These are phyloP conservation scores for Eucalyptus erythrocorys DNA, from an alignment of 345 rosid genomes.

Conservation along the genomic window DNA sequence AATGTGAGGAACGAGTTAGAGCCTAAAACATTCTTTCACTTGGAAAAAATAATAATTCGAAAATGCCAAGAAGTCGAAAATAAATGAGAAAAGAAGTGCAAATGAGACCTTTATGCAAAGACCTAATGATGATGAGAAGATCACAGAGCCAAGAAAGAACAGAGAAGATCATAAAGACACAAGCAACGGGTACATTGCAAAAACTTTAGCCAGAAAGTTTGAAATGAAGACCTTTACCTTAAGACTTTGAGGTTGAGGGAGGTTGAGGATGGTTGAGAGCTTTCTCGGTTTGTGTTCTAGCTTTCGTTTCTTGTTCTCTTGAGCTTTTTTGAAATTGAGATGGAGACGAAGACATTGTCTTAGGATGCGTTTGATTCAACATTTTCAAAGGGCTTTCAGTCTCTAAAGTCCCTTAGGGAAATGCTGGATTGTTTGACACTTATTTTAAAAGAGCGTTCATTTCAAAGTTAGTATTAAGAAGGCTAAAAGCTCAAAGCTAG, in stretches of 20 bases:
- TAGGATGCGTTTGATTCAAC: too few relatives aligned
- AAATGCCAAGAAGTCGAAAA: not conserved
- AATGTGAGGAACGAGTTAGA: not conserved
- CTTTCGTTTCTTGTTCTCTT: not conserved
- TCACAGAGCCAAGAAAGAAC: not conserved
- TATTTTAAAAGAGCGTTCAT: too few relatives aligned
- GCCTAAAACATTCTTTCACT: not conserved
- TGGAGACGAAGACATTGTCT: fast-evolving
- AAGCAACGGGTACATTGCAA: not conserved
- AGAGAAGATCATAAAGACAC: not conserved
- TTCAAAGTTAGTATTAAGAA: too few relatives aligned
- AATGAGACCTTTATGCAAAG: not conserved
- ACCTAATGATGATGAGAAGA: not conserved
- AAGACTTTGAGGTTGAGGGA: not conserved
- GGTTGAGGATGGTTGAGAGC: not conserved
- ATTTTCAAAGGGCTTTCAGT: too few relatives aligned
- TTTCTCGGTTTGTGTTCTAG: not conserved
- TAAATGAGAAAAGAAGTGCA: not conserved
- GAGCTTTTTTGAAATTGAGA: not conserved
- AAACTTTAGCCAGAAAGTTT: not conserved
- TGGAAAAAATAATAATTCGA: not conserved
- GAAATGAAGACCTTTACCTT: not conserved
- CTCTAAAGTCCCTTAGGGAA: too few relatives aligned
- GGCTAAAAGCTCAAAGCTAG: too few relatives aligned
- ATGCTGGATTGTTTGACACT: too few relatives aligned